Percentiles rank a stretch among this genome's conserved stretches.
phyloP scores from a whole-genome alignment of 2,329 filamentous ascomycete genomes.

The Hymenoscyphus infarciens region DNA sequence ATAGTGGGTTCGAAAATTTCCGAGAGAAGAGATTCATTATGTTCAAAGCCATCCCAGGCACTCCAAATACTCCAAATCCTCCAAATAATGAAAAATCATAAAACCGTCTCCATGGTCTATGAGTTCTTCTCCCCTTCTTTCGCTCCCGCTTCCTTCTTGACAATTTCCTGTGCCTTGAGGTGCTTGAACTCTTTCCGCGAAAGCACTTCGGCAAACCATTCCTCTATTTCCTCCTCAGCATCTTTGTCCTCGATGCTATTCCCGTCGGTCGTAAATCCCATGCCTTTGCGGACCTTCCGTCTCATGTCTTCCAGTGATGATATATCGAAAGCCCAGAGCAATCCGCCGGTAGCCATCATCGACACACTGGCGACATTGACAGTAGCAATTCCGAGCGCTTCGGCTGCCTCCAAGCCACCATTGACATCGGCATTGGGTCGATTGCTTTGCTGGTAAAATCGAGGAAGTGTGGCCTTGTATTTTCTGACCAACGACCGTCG shows the following conservation, averaged over 20 bases:
- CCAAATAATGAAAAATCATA: background rate
- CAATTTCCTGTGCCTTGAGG: slow-evolving; percentile 7
- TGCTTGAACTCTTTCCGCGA: slow-evolving; percentile 50
- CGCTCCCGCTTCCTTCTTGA: slow-evolving; percentile 5
- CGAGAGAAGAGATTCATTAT: slow-evolving; percentile 10
- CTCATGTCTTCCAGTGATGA: slow-evolving; percentile 64
- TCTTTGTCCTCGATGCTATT: slow-evolving; percentile 42
- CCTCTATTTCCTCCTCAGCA: slow-evolving; percentile 58
- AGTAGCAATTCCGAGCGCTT: slow-evolving; percentile 82
- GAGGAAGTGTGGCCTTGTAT: slow-evolving; percentile 58
- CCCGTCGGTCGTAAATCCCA: slow-evolving; percentile 33
- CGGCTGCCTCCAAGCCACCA: slow-evolving; percentile 68
- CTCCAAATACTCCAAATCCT: slow-evolving; percentile 1
- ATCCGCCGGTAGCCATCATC: slow-evolving; percentile 70
- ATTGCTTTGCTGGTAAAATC: slow-evolving; percentile 67
- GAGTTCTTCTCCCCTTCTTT: slow-evolving; percentile 15
- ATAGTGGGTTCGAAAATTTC: background rate
- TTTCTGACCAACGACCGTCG: slow-evolving; percentile 66
- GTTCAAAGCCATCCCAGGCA: background rate
- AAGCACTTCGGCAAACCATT: slow-evolving; percentile 58
- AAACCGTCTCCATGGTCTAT: slow-evolving; percentile 1
- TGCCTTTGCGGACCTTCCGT: slow-evolving; percentile 44
- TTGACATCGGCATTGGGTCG: slow-evolving; percentile 50
- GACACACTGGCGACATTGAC: slow-evolving; percentile 76
- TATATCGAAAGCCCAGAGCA: slow-evolving; percentile 75